Evolutionary conservation across 2,329 filamentous ascomycete species (phyloP).

Genomic region (Neofusicoccum laricinum): DNA sequence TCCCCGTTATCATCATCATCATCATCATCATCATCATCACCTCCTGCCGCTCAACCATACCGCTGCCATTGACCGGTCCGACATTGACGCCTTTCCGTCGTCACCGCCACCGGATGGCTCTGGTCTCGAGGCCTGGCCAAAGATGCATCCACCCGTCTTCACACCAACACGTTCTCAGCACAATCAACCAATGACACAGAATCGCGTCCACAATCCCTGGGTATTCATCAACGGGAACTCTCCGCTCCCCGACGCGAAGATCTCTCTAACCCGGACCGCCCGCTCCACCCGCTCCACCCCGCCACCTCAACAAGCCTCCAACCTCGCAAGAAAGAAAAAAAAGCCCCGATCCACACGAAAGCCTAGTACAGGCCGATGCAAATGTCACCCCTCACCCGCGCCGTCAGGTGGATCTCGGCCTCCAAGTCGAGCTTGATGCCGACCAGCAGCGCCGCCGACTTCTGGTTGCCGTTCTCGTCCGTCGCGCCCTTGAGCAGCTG

Average conservation of each 20-base stretch:
- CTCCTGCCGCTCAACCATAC: too few relatives aligned
- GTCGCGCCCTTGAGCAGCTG: slow-evolving; percentile 57
- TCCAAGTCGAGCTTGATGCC: slow-evolving; percentile 64
- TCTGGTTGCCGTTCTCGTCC: slow-evolving; percentile 57
- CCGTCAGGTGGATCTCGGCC: slow-evolving; percentile 61
- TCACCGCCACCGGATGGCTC: too few relatives aligned
- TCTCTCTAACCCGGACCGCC: too few relatives aligned
- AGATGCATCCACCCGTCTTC: too few relatives aligned
- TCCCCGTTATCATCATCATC: not conserved
- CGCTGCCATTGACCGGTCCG: too few relatives aligned
- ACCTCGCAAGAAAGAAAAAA: too few relatives aligned
- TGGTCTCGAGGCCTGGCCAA: too few relatives aligned
- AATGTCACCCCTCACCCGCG: slow-evolving; percentile 60
- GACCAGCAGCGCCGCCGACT: slow-evolving; percentile 57
- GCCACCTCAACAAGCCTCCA: not conserved
- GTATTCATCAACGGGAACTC: not conserved
- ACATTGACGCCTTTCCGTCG: too few relatives aligned
- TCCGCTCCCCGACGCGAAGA: not conserved
- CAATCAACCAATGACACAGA: too few relatives aligned
- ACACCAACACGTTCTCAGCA: too few relatives aligned
- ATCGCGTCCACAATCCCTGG: not conserved
- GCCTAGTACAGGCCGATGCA: slow-evolving; percentile 56
- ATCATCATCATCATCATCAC: too few relatives aligned
- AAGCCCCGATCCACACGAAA: too few relatives aligned
- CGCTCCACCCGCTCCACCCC: not conserved